Percentiles rank a stretch among this genome's conserved stretches.
These are phyloP conservation scores for Cryptococcus hybrid DNA, from an alignment of 1,284 basidiomycete species.

Conservation along the genomic window DNA sequence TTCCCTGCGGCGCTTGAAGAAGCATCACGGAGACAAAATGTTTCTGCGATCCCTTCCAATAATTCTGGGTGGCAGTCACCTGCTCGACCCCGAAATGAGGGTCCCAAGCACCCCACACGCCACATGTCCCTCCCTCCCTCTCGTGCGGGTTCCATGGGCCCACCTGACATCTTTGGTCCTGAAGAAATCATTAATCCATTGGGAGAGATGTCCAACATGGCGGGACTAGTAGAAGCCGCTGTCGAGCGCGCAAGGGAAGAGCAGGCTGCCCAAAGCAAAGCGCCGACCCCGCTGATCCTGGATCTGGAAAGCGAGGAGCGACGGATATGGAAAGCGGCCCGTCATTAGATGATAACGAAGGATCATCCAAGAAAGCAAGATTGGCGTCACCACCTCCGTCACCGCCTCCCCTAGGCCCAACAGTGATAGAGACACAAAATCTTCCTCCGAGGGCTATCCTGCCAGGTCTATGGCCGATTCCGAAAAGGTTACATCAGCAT, in stretches of 20 bases:
- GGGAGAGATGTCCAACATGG: slow-evolving; percentile 48
- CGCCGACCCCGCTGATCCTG: neutral
- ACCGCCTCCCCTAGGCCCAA: slow-evolving; percentile 2
- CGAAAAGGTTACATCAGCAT: slow-evolving; percentile 41
- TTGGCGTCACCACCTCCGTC: slow-evolving; percentile 13
- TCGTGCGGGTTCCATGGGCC: slow-evolving; percentile 36
- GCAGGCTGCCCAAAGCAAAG: slow-evolving; percentile 11
- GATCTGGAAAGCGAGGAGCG: neutral
- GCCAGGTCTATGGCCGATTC: slow-evolving; percentile 23
- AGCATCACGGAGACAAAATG: slow-evolving; percentile 5
- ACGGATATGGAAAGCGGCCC: slow-evolving; percentile 11
- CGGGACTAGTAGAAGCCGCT: slow-evolving; percentile 49
- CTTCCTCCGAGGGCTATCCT: slow-evolving; percentile 26
- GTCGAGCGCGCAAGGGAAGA: slow-evolving; percentile 48
- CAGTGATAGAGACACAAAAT: slow-evolving; percentile 37
- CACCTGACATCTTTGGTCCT: slow-evolving; percentile 39
- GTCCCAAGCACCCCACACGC: slow-evolving; percentile 1
- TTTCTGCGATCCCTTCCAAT: neutral
- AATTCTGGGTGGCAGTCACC: neutral
- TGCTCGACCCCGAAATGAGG: neutral
- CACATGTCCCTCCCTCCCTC: slow-evolving; percentile 43
- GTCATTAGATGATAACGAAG: slow-evolving; percentile 2
- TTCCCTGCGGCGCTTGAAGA: slow-evolving; percentile 6
- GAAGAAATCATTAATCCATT: slow-evolving; percentile 48
- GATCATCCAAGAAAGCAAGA: slow-evolving; percentile 22